Evolutionary conservation across 1,284 basidiomycete species (phyloP).

Genomic region (Hemileccinum hortonii): DNA sequence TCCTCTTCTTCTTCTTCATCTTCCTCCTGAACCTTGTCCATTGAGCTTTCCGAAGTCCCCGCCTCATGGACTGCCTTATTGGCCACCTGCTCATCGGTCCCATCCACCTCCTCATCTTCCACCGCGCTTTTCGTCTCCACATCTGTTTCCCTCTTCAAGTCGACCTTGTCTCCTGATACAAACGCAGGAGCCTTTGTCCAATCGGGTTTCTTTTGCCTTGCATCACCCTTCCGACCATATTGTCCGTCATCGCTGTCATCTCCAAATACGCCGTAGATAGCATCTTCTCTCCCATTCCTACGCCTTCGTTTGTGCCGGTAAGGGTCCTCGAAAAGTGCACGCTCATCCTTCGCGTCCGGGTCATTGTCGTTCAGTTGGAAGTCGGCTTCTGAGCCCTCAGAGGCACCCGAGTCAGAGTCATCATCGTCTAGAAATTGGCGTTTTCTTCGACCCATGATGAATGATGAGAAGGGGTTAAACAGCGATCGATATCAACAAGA

Average conservation of each 20-base stretch:
- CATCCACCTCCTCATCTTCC: conserved; percentile 36
- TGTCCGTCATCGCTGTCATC: conserved; percentile 70
- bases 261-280: conserved; percentile 83
- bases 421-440: conserved; percentile 74
- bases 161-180: conserved; percentile 57
- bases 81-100: conserved; percentile 46
- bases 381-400: conserved; percentile 51
- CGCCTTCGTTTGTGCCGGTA: conserved; percentile 69
- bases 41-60: conserved; percentile 37
- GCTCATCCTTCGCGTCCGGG: conserved; percentile 73
- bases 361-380: conserved; percentile 56
- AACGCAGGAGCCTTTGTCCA: conserved; percentile 83
- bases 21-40: conserved; percentile 38
- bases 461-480: too few relatives aligned
- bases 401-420: conserved; percentile 65
- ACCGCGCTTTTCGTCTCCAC: conserved; percentile 40
- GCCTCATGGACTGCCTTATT: conserved; percentile 40
- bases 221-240: conserved; percentile 27
- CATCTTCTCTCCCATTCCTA: conserved; percentile 70
- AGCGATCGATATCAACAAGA: conserved; percentile 8
- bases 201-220: conserved; percentile 44
- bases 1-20: conserved; percentile 9
- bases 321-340: conserved; percentile 77
- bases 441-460: conserved; percentile 78
- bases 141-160: conserved; percentile 45